A percentile compares a stretch with the other conserved stretches of the same genome.
Conservation (phyloP, 108 stramenopile species). For the Cyclotella kingstonii region DNA sequence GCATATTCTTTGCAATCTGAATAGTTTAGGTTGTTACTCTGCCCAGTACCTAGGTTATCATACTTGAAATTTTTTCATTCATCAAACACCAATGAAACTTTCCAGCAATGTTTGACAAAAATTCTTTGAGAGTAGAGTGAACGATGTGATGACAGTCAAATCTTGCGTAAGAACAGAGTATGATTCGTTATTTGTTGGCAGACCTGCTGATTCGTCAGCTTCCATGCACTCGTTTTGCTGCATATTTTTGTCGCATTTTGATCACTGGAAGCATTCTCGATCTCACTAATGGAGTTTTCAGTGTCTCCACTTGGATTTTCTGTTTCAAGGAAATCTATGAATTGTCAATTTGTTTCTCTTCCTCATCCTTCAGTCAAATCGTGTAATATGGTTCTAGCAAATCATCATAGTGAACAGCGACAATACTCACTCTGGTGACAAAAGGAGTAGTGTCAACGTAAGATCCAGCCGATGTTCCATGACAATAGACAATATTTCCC, state of each 20-base stretch:
- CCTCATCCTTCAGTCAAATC: neutral
- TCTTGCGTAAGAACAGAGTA: slow-evolving; percentile 11
- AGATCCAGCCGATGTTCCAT: neutral
- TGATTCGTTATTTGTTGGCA: neutral
- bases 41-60: slow-evolving; percentile 13
- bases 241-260: too few species aligned
- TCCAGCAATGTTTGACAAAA: slow-evolving; percentile 2
- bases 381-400: slow-evolving; percentile 8
- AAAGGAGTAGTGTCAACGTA: neutral
- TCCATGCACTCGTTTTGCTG: neutral
- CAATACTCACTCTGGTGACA: neutral
- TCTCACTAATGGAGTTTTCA: too few species aligned
- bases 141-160: slow-evolving; percentile 18
- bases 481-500: neutral
- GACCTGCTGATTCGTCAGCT: neutral
- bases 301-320: too few species aligned
- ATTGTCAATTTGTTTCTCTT: slow-evolving; percentile 22
- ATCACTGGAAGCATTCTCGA: too few species aligned
- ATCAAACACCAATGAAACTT: slow-evolving; percentile 11
- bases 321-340: too few species aligned
- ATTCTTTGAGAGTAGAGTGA: neutral
- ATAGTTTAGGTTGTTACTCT: neutral
- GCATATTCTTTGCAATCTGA: too few species aligned
- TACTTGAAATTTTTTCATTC: slow-evolving; percentile 17
- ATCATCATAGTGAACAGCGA: slow-evolving; percentile 16